Conservation (phyloP, 1,139 yeast genomes). For the Debaryomyces robertsiae region DNA sequence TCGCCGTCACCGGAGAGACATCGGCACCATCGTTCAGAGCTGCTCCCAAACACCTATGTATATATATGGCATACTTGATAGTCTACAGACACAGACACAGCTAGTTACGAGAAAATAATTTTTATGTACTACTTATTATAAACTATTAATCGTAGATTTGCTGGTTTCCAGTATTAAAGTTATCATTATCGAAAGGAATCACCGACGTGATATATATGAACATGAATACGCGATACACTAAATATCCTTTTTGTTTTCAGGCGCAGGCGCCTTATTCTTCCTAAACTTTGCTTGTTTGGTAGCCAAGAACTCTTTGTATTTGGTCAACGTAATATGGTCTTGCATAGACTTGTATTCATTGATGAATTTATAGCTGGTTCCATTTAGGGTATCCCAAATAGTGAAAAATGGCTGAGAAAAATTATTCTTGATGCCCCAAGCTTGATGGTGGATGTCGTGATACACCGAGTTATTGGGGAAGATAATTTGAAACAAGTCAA, state of each 20-base stretch:
- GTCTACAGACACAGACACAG: no score
- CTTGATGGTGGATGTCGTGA: conserved; percentile 97
- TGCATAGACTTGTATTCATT: conserved; percentile 60
- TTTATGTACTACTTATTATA: background rate
- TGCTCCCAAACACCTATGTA: no score
- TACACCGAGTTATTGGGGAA: conserved; percentile 96
- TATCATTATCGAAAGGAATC: background rate
- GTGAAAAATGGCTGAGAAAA: conserved; percentile 97
- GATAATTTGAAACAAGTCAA: conserved; percentile 80
- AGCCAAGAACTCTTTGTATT: conserved; percentile 61
- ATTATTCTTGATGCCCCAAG: conserved; percentile 91
- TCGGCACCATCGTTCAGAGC: no score
- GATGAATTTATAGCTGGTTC: conserved; percentile 72
- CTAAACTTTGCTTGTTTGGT: conserved; percentile 30
- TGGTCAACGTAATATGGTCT: conserved; percentile 58
- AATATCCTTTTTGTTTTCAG: conserved; percentile 11
- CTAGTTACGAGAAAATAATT: background rate
- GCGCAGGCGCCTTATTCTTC: conserved; percentile 8
- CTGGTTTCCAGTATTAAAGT: background rate
- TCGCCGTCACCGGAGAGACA: conserved; percentile 2
- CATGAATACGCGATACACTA: background rate
- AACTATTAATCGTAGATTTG: background rate
- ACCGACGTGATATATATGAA: conserved; percentile 2
- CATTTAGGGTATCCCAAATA: conserved; percentile 78
- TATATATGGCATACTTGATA: no score